Conservation (phyloP, 768 basidiomycete genomes). For the Astraeus odoratus region DNA sequence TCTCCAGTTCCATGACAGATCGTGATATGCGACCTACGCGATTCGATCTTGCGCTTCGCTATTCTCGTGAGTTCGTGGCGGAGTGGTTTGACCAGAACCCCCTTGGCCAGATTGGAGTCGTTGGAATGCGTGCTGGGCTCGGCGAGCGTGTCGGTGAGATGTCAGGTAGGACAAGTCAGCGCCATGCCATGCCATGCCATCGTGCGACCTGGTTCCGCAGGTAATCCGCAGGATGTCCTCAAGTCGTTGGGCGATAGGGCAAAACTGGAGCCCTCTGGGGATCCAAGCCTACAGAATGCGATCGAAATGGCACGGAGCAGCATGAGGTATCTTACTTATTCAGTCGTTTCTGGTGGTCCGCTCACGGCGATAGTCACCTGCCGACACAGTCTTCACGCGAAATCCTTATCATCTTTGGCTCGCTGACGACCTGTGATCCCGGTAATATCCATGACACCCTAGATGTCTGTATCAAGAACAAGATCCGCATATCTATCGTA, state of each 20-base stretch:
- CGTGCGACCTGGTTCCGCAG: slow-evolving; percentile 33
- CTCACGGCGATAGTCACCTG: slow-evolving; percentile 61
- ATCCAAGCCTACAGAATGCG: slow-evolving; percentile 94
- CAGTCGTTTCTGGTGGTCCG: not conserved
- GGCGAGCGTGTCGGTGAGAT: slow-evolving; percentile 89
- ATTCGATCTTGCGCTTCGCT: slow-evolving; percentile 86
- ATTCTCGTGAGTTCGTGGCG: slow-evolving; percentile 82
- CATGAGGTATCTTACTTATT: slow-evolving; percentile 61
- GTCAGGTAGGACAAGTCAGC: slow-evolving; percentile 56
- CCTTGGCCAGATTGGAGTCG: slow-evolving; percentile 90
- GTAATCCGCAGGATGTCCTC: slow-evolving; percentile 95
- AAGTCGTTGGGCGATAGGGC: slow-evolving; percentile 78
- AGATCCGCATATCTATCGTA: slow-evolving; percentile 88
- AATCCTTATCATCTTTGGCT: slow-evolving; percentile 90
- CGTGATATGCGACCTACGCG: slow-evolving; percentile 94
- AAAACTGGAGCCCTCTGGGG: slow-evolving; percentile 83
- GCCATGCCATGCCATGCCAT: not conserved
- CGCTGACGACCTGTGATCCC: slow-evolving; percentile 93
- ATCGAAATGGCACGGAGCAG: slow-evolving; percentile 94
- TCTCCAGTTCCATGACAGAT: slow-evolving; percentile 89
- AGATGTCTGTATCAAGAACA: slow-evolving; percentile 73
- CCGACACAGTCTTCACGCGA: slow-evolving; percentile 96
- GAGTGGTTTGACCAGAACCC: slow-evolving; percentile 99
- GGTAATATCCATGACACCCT: slow-evolving; percentile 94
- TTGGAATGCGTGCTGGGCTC: slow-evolving; percentile 86